A percentile compares a stretch with the other conserved stretches of the same genome.
These are phyloP conservation scores for Fusarium fracticaudum DNA, from an alignment of 2,329 filamentous ascomycete species.

Conservation along the genomic window DNA sequence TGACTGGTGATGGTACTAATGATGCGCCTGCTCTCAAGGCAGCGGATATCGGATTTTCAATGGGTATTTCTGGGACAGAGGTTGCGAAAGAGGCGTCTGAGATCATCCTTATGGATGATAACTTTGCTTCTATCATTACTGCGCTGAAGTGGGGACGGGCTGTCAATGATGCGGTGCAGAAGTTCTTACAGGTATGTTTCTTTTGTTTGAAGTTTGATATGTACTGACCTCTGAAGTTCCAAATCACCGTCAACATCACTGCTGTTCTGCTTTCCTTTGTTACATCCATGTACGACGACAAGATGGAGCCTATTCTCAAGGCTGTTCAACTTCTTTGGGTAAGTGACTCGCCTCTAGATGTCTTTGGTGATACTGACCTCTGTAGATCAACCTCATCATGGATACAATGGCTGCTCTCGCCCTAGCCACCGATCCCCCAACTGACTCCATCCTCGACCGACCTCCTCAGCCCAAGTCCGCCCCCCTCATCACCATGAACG, in stretches of 20 bases:
- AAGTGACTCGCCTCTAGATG: background rate
- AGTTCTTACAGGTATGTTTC: slow-evolving; percentile 66
- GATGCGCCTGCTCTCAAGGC: slow-evolving; percentile 83
- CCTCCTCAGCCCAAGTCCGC: slow-evolving; percentile 70
- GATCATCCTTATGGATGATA: slow-evolving; percentile 89
- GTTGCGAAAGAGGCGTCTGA: slow-evolving; percentile 87
- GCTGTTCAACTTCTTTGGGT: slow-evolving; percentile 98
- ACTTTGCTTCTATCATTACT: slow-evolving; percentile 85
- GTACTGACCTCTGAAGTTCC: slow-evolving; percentile 56
- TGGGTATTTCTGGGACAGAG: slow-evolving; percentile 85
- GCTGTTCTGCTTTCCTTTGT: slow-evolving; percentile 89
- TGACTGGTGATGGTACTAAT: slow-evolving; percentile 86
- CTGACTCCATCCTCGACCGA: slow-evolving; percentile 80
- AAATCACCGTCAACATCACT: slow-evolving; percentile 90
- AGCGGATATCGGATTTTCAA: slow-evolving; percentile 85
- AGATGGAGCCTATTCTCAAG: slow-evolving; percentile 80
- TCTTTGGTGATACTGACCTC: background rate
- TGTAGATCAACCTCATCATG: slow-evolving; percentile 82
- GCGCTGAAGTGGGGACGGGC: slow-evolving; percentile 83
- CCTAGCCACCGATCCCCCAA: slow-evolving; percentile 87
- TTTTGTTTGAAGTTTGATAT: fast-evolving
- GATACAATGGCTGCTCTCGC: slow-evolving; percentile 92
- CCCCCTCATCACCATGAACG: slow-evolving; percentile 77
- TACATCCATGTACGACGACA: slow-evolving; percentile 76
- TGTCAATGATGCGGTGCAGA: slow-evolving; percentile 81